Base-by-base conservation (phyloP, 306 rosid genomes). In the Cicer arietinum region DNA sequence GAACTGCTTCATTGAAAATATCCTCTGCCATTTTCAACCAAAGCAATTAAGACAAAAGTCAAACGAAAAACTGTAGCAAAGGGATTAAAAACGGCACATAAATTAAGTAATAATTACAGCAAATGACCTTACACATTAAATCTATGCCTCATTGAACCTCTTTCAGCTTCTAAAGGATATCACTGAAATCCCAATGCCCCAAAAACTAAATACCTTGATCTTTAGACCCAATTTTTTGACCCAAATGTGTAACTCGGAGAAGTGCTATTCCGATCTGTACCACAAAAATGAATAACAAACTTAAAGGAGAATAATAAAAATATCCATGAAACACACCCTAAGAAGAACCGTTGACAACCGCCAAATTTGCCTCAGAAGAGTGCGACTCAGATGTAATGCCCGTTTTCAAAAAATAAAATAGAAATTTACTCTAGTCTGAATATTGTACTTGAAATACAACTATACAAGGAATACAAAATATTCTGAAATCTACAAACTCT, bases 1-100 rank as follows among this genome's bases (percentile, higher is more conserved):
- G 80, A 67, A 65, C 86, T 77, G 77, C 69, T 79, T 73, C 67
- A 48, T 43, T 66, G 57, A 67, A 73, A 69, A 57, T 67, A 22
- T 60, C 43, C 53, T 50, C 60, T 60, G 75, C 45, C 13, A 81
- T 70, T 73, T 79, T 60, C 79, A 69, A 70, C 25, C 39, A 84
- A 52, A 65, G 14, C 60, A 76, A 46, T 6, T 59, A 52, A 71
- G 47, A 81, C 57, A 74, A 42, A 30, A 54, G 44, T 40, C 25
- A 77, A 17, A 59, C 7, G 41, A 74, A 71, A 59, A 10, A 66
- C 43, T 67, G 67, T n/a, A 67, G 69, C 57, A 71, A 64, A 67
- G 66, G 46, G 75, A 76, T 52, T 8, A 71, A 16, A 68, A 8
- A 50, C 10, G 13, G 43, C 17, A 39, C 14, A 50, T 18, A 75